Base-by-base conservation (phyloP, 1,284 basidiomycete genomes). In the Moesziomyces aphidis region DNA sequence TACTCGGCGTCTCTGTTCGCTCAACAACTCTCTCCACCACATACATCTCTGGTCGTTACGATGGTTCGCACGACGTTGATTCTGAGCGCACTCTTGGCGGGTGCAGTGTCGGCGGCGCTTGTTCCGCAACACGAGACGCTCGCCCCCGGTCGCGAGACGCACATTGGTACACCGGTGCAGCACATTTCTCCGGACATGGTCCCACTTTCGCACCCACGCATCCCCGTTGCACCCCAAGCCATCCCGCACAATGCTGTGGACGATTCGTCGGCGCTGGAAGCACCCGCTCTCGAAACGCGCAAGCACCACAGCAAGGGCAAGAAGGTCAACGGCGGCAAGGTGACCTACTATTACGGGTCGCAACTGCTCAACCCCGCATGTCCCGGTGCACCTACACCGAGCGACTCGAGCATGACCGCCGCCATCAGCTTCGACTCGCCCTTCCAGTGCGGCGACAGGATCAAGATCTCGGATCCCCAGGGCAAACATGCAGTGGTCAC, bases 351-450 rank as follows among this genome's bases (percentile, higher is more conserved):
- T 53, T 47, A 3, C 13, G 72, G 72, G 1, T 8, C 9, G 2
- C 72, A 74, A 28, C 57, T 74, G 4, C 46, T 55, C 45, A 59
- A 65, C 49, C 72, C 72, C 1, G 62, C 59, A 6, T 73, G 71
- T 23, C 54, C 61, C 1, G 65, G 64, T 2, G 55, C 48, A 0
- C 45, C 15, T 0, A 66, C 51, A 0, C 72, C 72, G 13, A 57
- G 44, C 28, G 72, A 74, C 24, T 11, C 22, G 5, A 55, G 50
- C 51, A 66, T 69, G 66, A 74, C 45, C 6, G 72, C 72, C 0
- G 72, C 72, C 19, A 57, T 74, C 55, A 62, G 59, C 21, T 46
- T 52, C 56, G 58, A 62, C 11, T 43, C 39, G 13, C 72, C 72
- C 13, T 69, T 69, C 50, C 6, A 47, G 28, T 75, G 73, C 28